Evolutionary conservation across 1,139 yeast genomes (phyloP), one percentile per base, ranked within the genome.

Genomic region (Yarrowia galli): DNA sequence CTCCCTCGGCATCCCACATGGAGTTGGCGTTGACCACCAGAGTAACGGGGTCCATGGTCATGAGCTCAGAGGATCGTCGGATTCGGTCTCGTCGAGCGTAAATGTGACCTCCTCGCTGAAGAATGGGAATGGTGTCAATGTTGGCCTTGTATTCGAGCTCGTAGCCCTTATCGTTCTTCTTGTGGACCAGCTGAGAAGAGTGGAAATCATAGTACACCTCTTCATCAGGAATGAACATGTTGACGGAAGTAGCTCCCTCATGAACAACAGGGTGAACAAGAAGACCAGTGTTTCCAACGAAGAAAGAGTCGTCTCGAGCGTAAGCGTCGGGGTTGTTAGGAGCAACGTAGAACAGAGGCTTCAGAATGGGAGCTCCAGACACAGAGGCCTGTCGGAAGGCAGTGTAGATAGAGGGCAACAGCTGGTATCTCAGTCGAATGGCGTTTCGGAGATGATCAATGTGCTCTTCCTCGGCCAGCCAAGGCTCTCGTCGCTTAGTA

Each of bases 401-500:
- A 1, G 97, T 92, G 77, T 95, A 96, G 68, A 91, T 79, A 4
- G 88, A 83, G 0, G 98, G 97, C 67, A 95, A 80, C 69, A 96
- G 80, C 28, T 84, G 79, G 77, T 95, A 95, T 70, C 99, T 83
- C 72, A 91, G 81, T 69, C 81, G 81, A 32, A 95, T 82, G 0
- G 97, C 89, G 65, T 89, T 88, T 68, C 90, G 83, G 68, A 92
- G 89, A 32, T 84, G 76, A 0, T 85, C 80, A n/a, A 89, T 86
- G 73, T 85, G 87, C 4, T 95, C 93, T 38, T 87, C 96, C 2
- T 91, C 91, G 1, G 89, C 83, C 63, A 93, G 78, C 88, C 93
- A 95, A 0, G 99, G 99, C 75, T 95, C 99, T 70, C 98, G 85
- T 78, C 98, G 86, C 74, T 89, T 83, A 0, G 98, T 83, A 77